Base-by-base conservation (phyloP, 257 asterid genomes). In the Mitragyna speciosa region DNA sequence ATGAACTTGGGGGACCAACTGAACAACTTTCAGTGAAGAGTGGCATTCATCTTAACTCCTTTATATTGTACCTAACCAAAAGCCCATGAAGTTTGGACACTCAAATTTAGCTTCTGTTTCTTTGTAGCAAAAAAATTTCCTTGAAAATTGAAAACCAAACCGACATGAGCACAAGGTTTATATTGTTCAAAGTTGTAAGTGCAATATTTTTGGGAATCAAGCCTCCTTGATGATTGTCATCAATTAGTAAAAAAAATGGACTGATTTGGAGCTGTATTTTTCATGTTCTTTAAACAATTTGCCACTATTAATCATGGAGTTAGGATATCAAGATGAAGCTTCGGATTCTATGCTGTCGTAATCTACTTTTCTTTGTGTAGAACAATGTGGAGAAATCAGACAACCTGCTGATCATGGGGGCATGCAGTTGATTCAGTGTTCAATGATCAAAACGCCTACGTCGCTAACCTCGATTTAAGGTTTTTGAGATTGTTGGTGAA, bases 51-150 rank as follows among this genome's bases (percentile, higher is more conserved):
- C 76, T 61, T 59, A 81, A 73, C 80, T 61, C 63, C 59, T 43
- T 45, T 39, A 79, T 51, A 82, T 54, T 39, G 79, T 51, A 82
- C 85, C 85, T 64, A 78, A 82, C 77, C 43, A 75, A 82, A 74
- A 61, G 74, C 79, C 76, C 76, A n/a, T 59, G 43, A 70, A 45
- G 48, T 22, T 79, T 47, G 63, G 78, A 61, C 79, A 61, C 24
- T 30, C 43, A 30, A 30, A 28, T 31, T 28, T 64, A 41, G 41
- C 51, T 28, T 39, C 69, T 45, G 43, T 75, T 65, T 39, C 15
- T 17, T 28, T 66, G 70, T 30, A n/a, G 4, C 66, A n/a, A 8
- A 26, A 8, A 59, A 59, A 8, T n/a, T 24, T 7, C 31, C 66
- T 59, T 59, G 15, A 24, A 59, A 59, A 7, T 5, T 24, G 31